Base-by-base conservation (phyloP, 345 rosid genomes). In the Salix koriyanagi region DNA sequence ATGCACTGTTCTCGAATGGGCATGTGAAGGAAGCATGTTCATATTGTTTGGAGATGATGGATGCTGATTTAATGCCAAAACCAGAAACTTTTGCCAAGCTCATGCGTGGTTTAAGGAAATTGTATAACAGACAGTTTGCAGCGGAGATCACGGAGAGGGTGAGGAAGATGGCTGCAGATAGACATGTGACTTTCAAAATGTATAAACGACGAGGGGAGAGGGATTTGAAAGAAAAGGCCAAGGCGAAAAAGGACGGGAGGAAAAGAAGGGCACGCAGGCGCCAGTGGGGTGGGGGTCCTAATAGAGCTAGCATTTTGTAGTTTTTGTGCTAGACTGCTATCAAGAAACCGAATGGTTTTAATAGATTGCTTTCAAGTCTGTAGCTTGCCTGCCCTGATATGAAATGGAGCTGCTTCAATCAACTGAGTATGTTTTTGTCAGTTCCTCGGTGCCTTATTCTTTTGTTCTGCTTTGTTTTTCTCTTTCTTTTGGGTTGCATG, bases 41-140 rank as follows among this genome's bases (percentile, higher is more conserved):
- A 0, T 91, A 88, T 87, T 92, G 97, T 82, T 65, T 96, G 83
- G 98, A 96, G 72, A 96, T 96, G 99, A 87, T 92, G 90, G 99
- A 93, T 65, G 86, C 88, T 64, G 94, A 91, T 71, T 23, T 90
- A 2, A 96, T 96, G 99, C 93, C 91, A 2, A 90, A 89, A 76
- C 94, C 97, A 0, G 92, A 91, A 78, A 93, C 98, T 67, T 93
- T 91, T 81, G 93, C 90, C 21, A 95, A 90, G 86, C 96, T 95
- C 65, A 93, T 95, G 94, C 87, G 82, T 23, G 94, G 96, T 7
- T 79, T 96, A 36, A 88, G 80, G 85, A 93, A 91, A 82, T 80
- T 93, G 66, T 92, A 88, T 72, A 90, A 91, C 78, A 85, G 96
- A 77, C 84, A 85, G 75, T 81, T 95, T 72, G 98, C 98, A 2